These are phyloP conservation scores for Fraxinus excelsior DNA, from an alignment of 257 asterid species.

Conservation along the genomic window DNA sequence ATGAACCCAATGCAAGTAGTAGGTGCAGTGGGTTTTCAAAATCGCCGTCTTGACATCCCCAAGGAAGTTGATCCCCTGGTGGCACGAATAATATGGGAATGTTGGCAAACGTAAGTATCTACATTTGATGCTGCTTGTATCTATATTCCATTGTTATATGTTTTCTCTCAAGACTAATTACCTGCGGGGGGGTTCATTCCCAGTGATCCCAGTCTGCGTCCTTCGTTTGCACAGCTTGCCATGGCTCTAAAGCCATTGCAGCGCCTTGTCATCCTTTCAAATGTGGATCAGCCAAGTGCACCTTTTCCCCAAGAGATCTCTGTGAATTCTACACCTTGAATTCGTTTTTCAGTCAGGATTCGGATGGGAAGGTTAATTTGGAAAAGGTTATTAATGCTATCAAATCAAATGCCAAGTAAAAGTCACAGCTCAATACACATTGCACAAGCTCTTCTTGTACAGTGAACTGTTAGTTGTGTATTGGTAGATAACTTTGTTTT, in stretches of 20 bases:
- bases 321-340: slow-evolving; percentile 64
- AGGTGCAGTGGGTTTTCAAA: slow-evolving; percentile 98
- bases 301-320: slow-evolving; percentile 59
- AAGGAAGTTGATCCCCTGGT: slow-evolving; percentile 94
- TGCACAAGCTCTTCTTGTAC: background rate
- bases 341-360: background rate
- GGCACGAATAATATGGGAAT: slow-evolving; percentile 93
- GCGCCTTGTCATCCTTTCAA: slow-evolving; percentile 69
- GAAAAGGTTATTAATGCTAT: background rate
- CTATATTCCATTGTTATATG: slow-evolving; percentile 6
- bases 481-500: background rate
- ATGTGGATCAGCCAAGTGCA: slow-evolving; percentile 55
- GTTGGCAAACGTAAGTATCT: slow-evolving; percentile 89
- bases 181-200: background rate
- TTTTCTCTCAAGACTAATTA: slow-evolving; percentile 12
- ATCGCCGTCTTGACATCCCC: slow-evolving; percentile 95
- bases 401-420: background rate
- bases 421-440: background rate
- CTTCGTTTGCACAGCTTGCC: slow-evolving; percentile 85
- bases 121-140: background rate
- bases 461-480: background rate
- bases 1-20: slow-evolving; percentile 99
- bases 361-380: background rate
- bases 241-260: slow-evolving; percentile 90
- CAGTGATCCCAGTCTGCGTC: slow-evolving; percentile 95